Base-by-base conservation (phyloP, 2,329 filamentous ascomycete species). In the Aureobasidium vineae region DNA sequence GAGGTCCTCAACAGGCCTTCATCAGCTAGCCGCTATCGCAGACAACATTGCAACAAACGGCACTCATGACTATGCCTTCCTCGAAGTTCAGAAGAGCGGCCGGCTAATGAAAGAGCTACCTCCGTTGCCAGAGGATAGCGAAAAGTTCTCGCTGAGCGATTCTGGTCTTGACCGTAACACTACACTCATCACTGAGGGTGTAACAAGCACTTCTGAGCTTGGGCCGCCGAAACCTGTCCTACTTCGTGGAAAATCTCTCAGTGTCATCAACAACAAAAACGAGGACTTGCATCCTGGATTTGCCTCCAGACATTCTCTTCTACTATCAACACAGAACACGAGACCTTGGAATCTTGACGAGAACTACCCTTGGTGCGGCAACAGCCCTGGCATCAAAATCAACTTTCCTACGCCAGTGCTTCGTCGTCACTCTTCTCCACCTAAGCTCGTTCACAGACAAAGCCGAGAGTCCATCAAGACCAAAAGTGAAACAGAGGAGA, bases 271-370 rank as follows among this genome's bases (percentile, higher is more conserved):
- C 23, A 57, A 28, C 23, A 45, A 45, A 10, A 49, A 56, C 7
- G 50, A 54, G 21, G 49, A 64, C 13, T 6, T 67, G 5, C 31
- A 60, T 5, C 66, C 63, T 33, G 57, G 52, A 10, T 60, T 33
- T 19, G 50, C 59, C 2, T 63, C 64, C 16, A 73, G 73, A 63
- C 72, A 74, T 19, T 76, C 76, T 3, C 65, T 76, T 47, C 67
- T 75, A 23, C 67, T 75, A 31, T 77, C 76, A 5, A 69, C 72
- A 26, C 71, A 75, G 6, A 77, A 77, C 64, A 78, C 76, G 52
- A 75, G 79, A 33, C 79, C 79, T n/a, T 81, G 79, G 79, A 82
- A 82, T 68, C 73, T 73, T 23, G 79, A 81, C 68, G 78, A 79
- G 70, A 81, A 79, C 70, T 82, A 80, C 69, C 79, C 80, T 40